Percentiles rank a stretch among this genome's conserved stretches.
Evolutionary conservation across 108 stramenopile genomes (phyloP).

Genomic region (Thalassiosira profunda): DNA sequence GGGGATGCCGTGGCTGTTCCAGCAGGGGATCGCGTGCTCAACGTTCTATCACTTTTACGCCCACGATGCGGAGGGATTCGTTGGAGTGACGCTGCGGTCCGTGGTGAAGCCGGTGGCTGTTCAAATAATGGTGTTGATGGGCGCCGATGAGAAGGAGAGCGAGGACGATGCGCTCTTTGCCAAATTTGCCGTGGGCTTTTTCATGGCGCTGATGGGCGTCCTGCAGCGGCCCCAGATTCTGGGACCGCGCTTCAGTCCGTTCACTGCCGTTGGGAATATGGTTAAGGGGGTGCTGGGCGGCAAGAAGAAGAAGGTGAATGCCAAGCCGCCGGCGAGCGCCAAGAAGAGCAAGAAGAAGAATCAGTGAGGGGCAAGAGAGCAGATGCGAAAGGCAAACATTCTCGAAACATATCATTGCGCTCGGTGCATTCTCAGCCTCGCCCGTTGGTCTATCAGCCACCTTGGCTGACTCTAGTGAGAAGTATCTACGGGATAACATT

Average conservation of each 20-base stretch:
- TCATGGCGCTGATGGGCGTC: slow-evolving; percentile 74
- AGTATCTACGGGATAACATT: no score
- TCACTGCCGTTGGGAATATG: slow-evolving; percentile 14
- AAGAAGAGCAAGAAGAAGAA: slow-evolving; percentile 38
- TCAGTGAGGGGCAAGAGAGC: background rate
- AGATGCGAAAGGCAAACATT: no score
- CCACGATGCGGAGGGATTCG: slow-evolving; percentile 61
- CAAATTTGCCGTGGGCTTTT: slow-evolving; percentile 52
- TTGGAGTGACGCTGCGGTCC: slow-evolving; percentile 62
- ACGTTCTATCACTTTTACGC: slow-evolving; percentile 82
- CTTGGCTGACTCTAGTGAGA: no score
- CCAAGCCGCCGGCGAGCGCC: slow-evolving; percentile 1
- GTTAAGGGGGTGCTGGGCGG: background rate
- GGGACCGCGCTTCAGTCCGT: slow-evolving; percentile 78
- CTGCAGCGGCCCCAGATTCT: slow-evolving; percentile 68
- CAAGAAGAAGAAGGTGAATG: slow-evolving; percentile 19
- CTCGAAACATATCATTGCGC: no score
- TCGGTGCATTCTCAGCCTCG: no score
- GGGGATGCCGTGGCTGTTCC: slow-evolving; percentile 83
- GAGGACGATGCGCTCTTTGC: slow-evolving; percentile 66
- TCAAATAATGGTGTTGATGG: slow-evolving; percentile 35
- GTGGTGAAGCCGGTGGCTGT: slow-evolving; percentile 24
- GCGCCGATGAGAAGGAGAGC: slow-evolving; percentile 32
- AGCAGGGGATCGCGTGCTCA: slow-evolving; percentile 76
- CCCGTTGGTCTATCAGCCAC: no score